Percentiles rank a stretch among this genome's conserved stretches.
Evolutionary conservation across 129 eudicot genomes (phyloP).

Genomic region (Flaveria linearis): DNA sequence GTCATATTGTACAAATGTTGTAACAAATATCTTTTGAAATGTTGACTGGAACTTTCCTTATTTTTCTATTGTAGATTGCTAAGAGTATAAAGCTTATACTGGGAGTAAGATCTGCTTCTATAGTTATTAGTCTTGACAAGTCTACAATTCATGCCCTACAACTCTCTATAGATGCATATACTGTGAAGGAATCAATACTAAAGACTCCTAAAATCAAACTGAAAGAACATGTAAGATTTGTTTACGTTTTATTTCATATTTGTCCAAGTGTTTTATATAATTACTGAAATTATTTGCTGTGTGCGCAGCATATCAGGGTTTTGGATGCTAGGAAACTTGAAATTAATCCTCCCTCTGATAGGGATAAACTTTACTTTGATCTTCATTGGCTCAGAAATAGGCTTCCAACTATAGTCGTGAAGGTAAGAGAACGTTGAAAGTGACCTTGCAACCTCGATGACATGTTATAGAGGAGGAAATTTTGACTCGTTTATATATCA

Average conservation of each 20-base stretch:
- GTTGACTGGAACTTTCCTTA: background rate
- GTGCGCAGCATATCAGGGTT: constrained; percentile 60
- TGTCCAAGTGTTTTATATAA: background rate
- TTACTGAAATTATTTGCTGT: constrained; percentile 22
- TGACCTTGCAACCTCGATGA: background rate
- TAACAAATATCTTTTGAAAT: constrained; percentile 7
- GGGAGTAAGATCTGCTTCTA: constrained; percentile 57
- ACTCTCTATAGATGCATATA: constrained; percentile 63
- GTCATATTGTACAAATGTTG: background rate
- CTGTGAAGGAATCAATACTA: constrained; percentile 64
- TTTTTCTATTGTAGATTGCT: constrained; percentile 57
- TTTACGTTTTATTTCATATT: background rate
- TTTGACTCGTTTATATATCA: background rate
- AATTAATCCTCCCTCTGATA: constrained; percentile 52
- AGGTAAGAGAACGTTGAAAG: constrained; percentile 43
- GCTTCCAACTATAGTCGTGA: constrained; percentile 75
- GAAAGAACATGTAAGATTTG: constrained; percentile 51
- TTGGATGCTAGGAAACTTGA: constrained; percentile 65
- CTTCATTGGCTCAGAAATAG: constrained; percentile 59
- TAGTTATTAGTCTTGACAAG: constrained; percentile 71
- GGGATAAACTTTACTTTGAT: constrained; percentile 58
- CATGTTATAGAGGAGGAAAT: background rate
- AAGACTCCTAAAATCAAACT: constrained; percentile 56
- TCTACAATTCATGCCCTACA: constrained; percentile 56
- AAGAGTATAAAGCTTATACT: constrained; percentile 74